Evolutionary conservation across 1,284 basidiomycete genomes (phyloP), one percentile per base, ranked within the genome.

Genomic region (Trichosporon sp.): DNA sequence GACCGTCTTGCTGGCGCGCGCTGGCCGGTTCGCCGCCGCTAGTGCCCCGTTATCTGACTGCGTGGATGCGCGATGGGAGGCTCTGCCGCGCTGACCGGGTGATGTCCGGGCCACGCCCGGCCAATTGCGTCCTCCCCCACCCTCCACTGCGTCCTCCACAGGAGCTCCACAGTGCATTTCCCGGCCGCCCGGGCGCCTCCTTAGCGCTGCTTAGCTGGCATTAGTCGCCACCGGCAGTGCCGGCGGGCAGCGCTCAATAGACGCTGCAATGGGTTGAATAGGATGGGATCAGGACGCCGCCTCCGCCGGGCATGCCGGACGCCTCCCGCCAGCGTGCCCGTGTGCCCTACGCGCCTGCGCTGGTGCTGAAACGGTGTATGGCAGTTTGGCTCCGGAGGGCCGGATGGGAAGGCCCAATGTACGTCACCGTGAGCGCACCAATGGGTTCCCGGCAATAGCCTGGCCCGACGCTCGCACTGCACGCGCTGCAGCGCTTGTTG

Each of bases 11-110:
- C 6, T 51, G n/a, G n/a, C 44, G 8, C 34, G 34, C 34, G 34
- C 34, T 34, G 13, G 38, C 38, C 38, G 38, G 13, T 12, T 5
- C 5, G 11, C 9, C 3, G 38, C 15, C 44, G 44, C 44, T 51
- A 51, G 44, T 51, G 44, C 44, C 53, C n/a, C 56, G 27, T 29
- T n/a, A 58, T 58, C 56, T 11, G 1, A 2, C 12, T 58, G 56
- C 56, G 56, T 58, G 56, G 56, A 58, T 31, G 56, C 56, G 27
- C 29, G 56, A 58, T 58, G 56, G 56, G 56, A 58, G 56, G 53
- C 6, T 2, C 15, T 9, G 25, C 25, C 51, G 25, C 25, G 51
- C 51, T 27, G 7, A 11, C 51, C 51, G 51, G 23, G 23, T 25
- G 21, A 25, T 23, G 25, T 12, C 51, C 23, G 27, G 27, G 4